phyloP scores from a whole-genome alignment of 2,329 filamentous ascomycete species.

The Fusarium armeniacum region DNA sequence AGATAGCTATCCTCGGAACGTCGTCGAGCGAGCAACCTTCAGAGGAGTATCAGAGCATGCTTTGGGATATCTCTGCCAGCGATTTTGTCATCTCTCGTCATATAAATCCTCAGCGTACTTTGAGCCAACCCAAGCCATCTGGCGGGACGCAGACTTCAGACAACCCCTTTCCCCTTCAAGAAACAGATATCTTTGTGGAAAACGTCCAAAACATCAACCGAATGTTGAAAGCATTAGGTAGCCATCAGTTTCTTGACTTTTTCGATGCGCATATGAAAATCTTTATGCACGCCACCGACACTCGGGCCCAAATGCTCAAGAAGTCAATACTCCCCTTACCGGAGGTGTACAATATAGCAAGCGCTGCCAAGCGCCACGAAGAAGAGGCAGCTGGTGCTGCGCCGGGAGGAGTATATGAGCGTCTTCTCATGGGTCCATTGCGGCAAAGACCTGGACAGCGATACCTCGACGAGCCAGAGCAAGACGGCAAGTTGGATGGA shows the following conservation, averaged over 20 bases:
- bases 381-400: constrained; percentile 40
- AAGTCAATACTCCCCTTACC: constrained; percentile 56
- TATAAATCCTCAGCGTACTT: constrained; percentile 46
- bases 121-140: constrained; percentile 50
- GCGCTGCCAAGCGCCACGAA: constrained; percentile 50
- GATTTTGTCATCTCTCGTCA: constrained; percentile 60
- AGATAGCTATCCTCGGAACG: constrained; percentile 85
- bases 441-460: constrained; percentile 52
- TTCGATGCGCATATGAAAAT: constrained; percentile 47
- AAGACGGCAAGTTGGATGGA: constrained; percentile 41
- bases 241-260: constrained; percentile 43
- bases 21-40: constrained; percentile 69
- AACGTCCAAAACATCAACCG: constrained; percentile 63
- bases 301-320: constrained; percentile 51
- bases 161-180: constrained; percentile 50
- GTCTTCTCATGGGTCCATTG: constrained; percentile 53
- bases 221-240: constrained; percentile 60
- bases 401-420: constrained; percentile 50
- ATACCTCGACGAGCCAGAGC: constrained; percentile 51
- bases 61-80: constrained; percentile 57
- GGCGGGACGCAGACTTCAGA: constrained; percentile 40
- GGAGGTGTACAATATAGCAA: constrained; percentile 59
- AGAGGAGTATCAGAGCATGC: constrained; percentile 58
- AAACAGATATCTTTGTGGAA: constrained; percentile 59
- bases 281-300: constrained; percentile 48